These are phyloP conservation scores for Mycogone perniciosa DNA, from an alignment of 2,329 filamentous ascomycete species.

Conservation along the genomic window DNA sequence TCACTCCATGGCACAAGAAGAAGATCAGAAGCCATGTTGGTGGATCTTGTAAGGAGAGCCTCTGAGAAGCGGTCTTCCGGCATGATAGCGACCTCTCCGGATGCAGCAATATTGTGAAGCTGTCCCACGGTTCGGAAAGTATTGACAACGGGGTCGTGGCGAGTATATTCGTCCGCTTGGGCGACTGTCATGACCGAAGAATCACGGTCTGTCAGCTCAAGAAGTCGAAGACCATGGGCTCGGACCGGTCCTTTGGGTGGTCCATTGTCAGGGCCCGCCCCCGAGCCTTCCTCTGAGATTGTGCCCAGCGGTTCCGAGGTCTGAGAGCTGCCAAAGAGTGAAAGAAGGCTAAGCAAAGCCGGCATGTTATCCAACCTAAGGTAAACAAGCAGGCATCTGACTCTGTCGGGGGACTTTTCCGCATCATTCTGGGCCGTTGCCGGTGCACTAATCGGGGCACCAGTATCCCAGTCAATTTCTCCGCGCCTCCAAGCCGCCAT, in stretches of 20 bases:
- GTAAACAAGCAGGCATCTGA: slow-evolving; percentile 69
- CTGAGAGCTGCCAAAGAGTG: slow-evolving; percentile 56
- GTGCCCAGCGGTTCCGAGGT: slow-evolving; percentile 16
- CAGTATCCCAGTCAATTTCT: slow-evolving; percentile 76
- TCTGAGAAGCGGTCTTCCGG: slow-evolving; percentile 74
- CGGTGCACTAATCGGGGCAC: slow-evolving; percentile 12
- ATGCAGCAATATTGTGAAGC: slow-evolving; percentile 75
- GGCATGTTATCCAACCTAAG: slow-evolving; percentile 80
- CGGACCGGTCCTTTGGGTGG: slow-evolving; percentile 38
- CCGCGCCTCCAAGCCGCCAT: slow-evolving; percentile 60
- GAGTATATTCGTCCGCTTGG: slow-evolving; percentile 66
- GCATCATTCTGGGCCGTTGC: slow-evolving; percentile 12
- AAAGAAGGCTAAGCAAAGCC: slow-evolving; percentile 74
- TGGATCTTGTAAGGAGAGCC: slow-evolving; percentile 63
- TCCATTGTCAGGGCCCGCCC: slow-evolving; percentile 22
- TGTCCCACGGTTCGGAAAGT: slow-evolving; percentile 85
- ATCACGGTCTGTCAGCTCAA: slow-evolving; percentile 84
- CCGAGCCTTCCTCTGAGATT: slow-evolving; percentile 16
- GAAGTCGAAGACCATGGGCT: slow-evolving; percentile 76
- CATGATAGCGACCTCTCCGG: slow-evolving; percentile 73
- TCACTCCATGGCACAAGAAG: slow-evolving; percentile 88
- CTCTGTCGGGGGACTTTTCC: slow-evolving; percentile 16
- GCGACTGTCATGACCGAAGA: slow-evolving; percentile 94
- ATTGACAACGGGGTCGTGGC: slow-evolving; percentile 79
- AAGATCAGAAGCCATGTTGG: slow-evolving; percentile 64